Evolutionary conservation across 108 stramenopile genomes (phyloP).

Genomic region (Skeletonema costatum): DNA sequence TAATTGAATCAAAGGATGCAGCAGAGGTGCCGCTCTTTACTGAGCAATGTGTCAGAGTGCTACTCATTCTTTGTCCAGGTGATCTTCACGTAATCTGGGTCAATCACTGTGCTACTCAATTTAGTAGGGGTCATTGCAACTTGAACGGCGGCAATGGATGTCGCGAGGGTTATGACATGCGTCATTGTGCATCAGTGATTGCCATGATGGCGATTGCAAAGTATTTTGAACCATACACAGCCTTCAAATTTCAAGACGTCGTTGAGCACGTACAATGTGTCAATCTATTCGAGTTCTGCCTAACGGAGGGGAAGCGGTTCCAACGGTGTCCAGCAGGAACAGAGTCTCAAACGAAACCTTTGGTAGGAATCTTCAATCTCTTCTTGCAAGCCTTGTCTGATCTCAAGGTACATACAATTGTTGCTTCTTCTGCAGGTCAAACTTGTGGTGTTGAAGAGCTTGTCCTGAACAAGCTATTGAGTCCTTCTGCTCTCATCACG

Average conservation of each 20-base stretch:
- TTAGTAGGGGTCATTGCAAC: neutral
- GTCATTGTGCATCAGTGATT: neutral
- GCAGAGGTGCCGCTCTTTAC: no score
- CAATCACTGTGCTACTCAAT: neutral
- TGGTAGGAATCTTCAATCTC: neutral
- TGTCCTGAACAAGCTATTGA: neutral
- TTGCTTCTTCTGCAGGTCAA: neutral
- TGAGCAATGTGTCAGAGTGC: no score
- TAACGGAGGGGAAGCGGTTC: neutral
- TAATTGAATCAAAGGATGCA: no score
- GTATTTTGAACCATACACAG: neutral
- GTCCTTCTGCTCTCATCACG: neutral
- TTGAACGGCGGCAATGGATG: neutral
- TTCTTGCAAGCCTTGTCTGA: neutral
- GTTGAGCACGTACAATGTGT: neutral
- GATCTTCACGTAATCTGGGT: no score
- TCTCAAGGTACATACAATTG: neutral
- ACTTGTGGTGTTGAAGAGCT: neutral
- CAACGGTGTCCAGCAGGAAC: neutral
- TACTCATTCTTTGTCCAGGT: no score
- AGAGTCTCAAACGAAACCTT: neutral
- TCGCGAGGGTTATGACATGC: neutral
- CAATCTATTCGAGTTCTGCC: neutral
- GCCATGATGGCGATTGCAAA: neutral
- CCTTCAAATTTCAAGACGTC: neutral